Base-by-base conservation (phyloP, 345 rosid genomes). In the Triadica sebifera region DNA sequence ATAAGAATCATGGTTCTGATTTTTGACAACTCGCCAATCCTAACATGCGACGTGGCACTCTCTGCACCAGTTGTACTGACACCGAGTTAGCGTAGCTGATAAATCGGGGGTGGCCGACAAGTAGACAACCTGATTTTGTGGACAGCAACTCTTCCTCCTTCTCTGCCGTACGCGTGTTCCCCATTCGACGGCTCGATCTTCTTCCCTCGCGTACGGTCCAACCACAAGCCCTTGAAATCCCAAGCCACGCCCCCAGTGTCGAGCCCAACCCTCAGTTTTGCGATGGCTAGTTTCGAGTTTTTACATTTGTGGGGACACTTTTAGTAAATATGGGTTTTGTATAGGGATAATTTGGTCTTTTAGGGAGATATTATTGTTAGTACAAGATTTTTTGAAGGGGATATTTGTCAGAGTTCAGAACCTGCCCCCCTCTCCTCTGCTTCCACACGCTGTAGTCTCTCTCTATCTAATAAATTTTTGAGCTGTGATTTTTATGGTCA, bases 61-160 rank as follows among this genome's bases (percentile, higher is more conserved):
- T 43, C 19, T 72, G 19, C 4, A 76, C 90, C 89, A 76, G 67
- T 84, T 72, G 80, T 56, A 45, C 82, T 41, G 72, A 77, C 80
- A 82, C 72, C 67, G 50, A 59, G 60, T 41, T 62, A 80, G 70
- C 71, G 59, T 45, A 52, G 85, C 87, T 75, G 91, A 84, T 83
- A 83, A 86, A 80, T 75, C 75, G 79, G 83, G 63, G 81, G 87
- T 89, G 95, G 97, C 94, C 96, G 93, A 92, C 97, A 92, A 85
- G 78, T 78, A 82, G 86, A 87, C 89, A 83, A 47, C 79, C 81
- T 74, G 81, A 83, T 80, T 80, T 87, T 87, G 83, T 86, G 94
- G 87, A 81, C 83, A 81, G 75, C 75, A 82, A 13, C 80, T 57
- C 80, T 68, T 74, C 60, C 41, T 39, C 51, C 38, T 62, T 74